Base-by-base conservation (phyloP, 1,284 basidiomycete genomes). In the Ceratobasidium sp. region DNA sequence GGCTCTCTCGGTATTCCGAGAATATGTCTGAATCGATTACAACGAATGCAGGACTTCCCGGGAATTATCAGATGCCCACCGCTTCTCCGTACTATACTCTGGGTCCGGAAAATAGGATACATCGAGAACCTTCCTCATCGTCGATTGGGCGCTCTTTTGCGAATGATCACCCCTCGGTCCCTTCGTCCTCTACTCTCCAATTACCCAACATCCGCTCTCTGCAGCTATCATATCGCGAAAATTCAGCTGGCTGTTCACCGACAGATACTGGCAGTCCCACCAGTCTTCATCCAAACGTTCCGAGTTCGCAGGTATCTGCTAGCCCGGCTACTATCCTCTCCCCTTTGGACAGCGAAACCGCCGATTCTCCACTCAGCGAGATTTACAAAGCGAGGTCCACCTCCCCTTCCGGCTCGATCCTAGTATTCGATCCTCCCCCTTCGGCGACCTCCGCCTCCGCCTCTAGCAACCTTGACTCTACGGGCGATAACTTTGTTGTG, bases 351-450 rank as follows among this genome's bases (percentile, higher is more conserved):
- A 58, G 67, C 55, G 67, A 70, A 32, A 44, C 43, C 23, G 67
- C 67, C n/a, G 67, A 70, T 35, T 70, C 67, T 21, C 67, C 67
- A 28, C 54, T 70, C 18, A 70, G 67, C 44, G 67, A 70, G 30
- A 57, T 43, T 49, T 55, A 55, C 32, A 43, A 70, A 0, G 35
- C 43, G 8, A 35, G 55, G 21, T 43, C 54, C 18, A 38, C 44
- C 16, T 70, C 67, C 41, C 67, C 67, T n/a, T 18, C 54, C 28
- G 28, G 64, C n/a, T 69, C 64, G 13, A 35, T 43, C 21, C 30
- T 43, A 7, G 30, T 44, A 26, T 46, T 41, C 43, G 59, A 62
- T 6, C 59, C 43, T 4, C 43, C 47, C 23, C 18, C 32, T 13
- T 43, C 59, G 35, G 59, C 46, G 43, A 41, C 59, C 14, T 16